Base-by-base conservation (phyloP, 352 stramenopile genomes). In the Phytophthora litchii region DNA sequence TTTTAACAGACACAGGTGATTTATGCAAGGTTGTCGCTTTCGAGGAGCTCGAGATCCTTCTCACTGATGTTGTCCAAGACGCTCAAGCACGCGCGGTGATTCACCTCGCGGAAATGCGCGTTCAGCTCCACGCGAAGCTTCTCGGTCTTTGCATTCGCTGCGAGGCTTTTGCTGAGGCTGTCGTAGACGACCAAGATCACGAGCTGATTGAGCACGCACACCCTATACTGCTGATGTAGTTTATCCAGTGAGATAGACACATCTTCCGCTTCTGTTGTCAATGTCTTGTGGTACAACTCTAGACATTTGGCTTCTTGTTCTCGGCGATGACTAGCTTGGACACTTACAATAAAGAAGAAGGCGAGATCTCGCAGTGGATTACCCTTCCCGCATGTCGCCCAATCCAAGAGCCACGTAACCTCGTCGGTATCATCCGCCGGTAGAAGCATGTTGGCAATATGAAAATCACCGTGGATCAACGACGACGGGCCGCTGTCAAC, bases 331-430 rank as follows among this genome's bases (percentile, higher is more conserved):
- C 58, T 54, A 1, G 74, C 54, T 16, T 72, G 70, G 16, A 92
- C 83, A 58, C 85, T 86, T 12, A 94, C 83, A 41, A 91, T 88
- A 43, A 94, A 94, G 48, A 94, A 86, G 67, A 94, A 94, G 16
- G 76, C 82, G 12, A 94, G 51, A 48, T 94, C 85, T 21, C 85
- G 82, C 65, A 94, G 68, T 10, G 85, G 82, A 41, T 94, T 92
- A 4, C 82, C 82, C 10, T 64, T 74, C 32, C 85, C 85, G 31
- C 80, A 91, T 21, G 85, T 92, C 40, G 85, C 82, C 85, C 85
- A 94, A 66, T 94, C 85, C 35, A 94, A 54, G 5, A 94, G 79
- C 80, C 79, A 91, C 23, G 78, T 78, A 3, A 43, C 9, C 12
- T 79, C 60, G 7, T 75, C 61, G 0, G 25, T 42, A 10, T 50